phyloP scores from a whole-genome alignment of 2,329 filamentous ascomycete species.

The Alternaria solani region DNA sequence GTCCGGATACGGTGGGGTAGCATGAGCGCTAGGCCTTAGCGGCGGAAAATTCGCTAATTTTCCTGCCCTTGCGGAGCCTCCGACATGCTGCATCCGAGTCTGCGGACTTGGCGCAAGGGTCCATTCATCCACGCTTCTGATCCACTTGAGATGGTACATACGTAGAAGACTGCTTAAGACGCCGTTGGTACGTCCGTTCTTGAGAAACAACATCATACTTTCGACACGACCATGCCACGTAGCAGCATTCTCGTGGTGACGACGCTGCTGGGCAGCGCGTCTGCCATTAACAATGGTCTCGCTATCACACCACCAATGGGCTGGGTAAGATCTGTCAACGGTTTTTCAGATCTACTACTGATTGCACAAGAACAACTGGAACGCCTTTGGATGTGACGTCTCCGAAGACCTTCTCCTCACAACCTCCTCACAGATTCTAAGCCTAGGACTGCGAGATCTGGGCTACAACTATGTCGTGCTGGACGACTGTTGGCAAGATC shows the following conservation, averaged over 20 bases:
- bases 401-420: conserved; percentile 40
- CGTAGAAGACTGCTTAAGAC: conserved; percentile 11
- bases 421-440: conserved; percentile 33
- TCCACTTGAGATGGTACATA: conserved; percentile 3
- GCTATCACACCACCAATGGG: conserved; percentile 35
- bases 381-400: conserved; percentile 37
- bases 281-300: conserved; percentile 36
- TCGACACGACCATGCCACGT: conserved; percentile 18
- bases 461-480: conserved; percentile 62
- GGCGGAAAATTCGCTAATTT: conserved; percentile 31
- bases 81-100: conserved; percentile 11
- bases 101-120: conserved; percentile 4
- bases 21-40: conserved; percentile 12
- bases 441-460: conserved; percentile 38
- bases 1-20: background rate
- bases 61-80: conserved; percentile 14
- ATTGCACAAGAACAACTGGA: conserved; percentile 33
- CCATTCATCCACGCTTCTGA: background rate
- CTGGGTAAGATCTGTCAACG: conserved; percentile 19
- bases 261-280: conserved; percentile 21
- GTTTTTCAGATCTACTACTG: background rate
- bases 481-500: conserved; percentile 66
- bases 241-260: conserved; percentile 21
- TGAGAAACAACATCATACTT: background rate
- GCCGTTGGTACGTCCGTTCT: background rate